Evolutionary conservation across 192 early-diverging fungal species (phyloP), one percentile per base, ranked within the genome.

Genomic region (Coemansia sp.): DNA sequence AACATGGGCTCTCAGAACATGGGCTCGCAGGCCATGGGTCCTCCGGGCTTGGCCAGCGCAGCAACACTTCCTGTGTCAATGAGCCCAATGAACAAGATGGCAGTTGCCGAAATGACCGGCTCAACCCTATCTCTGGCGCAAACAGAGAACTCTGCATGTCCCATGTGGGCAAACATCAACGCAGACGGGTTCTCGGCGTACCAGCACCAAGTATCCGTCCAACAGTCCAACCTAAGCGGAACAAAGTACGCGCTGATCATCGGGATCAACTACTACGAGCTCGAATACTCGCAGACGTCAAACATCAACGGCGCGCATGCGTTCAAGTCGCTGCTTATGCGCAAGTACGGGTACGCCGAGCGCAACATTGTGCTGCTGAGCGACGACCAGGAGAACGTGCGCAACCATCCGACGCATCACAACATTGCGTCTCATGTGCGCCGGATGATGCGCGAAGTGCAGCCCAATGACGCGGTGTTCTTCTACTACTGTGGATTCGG

Each of bases 401-500:
- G 69, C 31, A 52, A 26, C 40, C 64, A 78, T 11, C 81, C 81
- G 20, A 89, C 86, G 17, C 65, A 78, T 34, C 76, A 78, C 37
- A 82, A 85, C 55, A 89, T 89, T 20, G 75, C 84, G 14, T 69
- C 84, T 28, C 85, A 80, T 38, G 88, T 92, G 68, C 76, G 80
- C 31, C 89, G 88, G 80, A 84, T 93, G 49, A 87, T 89, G 61
- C 69, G 71, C 46, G 87, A 77, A 23, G 84, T 88, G 31, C 71
- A 76, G 26, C 84, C 91, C 47, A 87, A 87, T 54, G 90, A 92
- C 66, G 86, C 87, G 7, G 77, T 93, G 59, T 88, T 90, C 64
- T 87, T 93, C 71, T 88, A 91, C 71, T 93, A 81, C 66, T 89
- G 84, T 56, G 93, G 93, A 28, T 90, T 90, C 61, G 86, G 91